These are phyloP conservation scores for Vigna unguiculata DNA, from an alignment of 306 rosid species.

Conservation along the genomic window DNA sequence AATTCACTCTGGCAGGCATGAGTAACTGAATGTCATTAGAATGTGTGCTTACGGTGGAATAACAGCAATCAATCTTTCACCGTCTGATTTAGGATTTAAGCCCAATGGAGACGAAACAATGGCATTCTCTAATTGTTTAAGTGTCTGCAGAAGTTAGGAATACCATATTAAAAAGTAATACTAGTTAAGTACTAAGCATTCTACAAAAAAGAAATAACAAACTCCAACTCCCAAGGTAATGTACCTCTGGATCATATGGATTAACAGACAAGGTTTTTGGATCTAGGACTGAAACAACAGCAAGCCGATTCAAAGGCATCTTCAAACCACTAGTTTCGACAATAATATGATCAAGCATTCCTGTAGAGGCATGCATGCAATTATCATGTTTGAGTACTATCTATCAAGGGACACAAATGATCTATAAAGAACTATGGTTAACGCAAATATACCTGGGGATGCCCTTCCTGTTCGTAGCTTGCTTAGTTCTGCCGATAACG, in stretches of 20 bases:
- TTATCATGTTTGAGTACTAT: conserved; percentile 1
- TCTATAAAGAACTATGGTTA: neutral
- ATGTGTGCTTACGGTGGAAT: conserved; percentile 84
- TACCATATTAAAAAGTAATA: conserved; percentile 32
- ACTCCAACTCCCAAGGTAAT: conserved; percentile 21
- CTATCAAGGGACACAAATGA: neutral
- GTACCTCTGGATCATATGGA: conserved; percentile 86
- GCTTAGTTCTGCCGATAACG: conserved; percentile 74
- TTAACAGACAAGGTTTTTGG: conserved; percentile 82
- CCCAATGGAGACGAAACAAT: conserved; percentile 89
- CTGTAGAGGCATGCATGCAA: conserved; percentile 52
- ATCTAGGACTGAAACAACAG: conserved; percentile 88
- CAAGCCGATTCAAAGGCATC: conserved; percentile 82
- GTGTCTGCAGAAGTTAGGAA: conserved; percentile 59
- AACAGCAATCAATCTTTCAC: conserved; percentile 88
- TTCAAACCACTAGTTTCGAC: conserved; percentile 83
- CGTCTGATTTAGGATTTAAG: conserved; percentile 79
- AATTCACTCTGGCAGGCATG: conserved; percentile 23
- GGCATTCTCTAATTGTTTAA: conserved; percentile 81
- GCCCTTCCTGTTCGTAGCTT: conserved; percentile 95
- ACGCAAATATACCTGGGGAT: conserved; percentile 68
- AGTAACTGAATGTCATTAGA: conserved; percentile 31
- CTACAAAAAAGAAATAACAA: conserved; percentile 4
- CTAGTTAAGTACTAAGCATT: conserved; percentile 14
- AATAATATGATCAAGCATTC: conserved; percentile 96